Evolutionary conservation across 768 basidiomycete species (phyloP), one percentile per base, ranked within the genome.

Genomic region (Boletellus ananiceps): DNA sequence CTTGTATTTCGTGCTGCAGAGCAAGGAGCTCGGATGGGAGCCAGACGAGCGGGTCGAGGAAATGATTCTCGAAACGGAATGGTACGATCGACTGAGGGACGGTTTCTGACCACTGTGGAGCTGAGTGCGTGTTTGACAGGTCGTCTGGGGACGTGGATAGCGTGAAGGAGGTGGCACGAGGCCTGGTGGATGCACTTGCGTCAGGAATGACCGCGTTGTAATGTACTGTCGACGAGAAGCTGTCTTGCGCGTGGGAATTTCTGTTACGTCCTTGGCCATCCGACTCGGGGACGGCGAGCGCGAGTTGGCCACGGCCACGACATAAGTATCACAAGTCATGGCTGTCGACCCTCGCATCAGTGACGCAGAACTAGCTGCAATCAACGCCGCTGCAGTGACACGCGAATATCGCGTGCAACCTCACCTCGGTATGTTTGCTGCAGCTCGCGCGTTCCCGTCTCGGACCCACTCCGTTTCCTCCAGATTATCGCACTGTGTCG

Each of bases 401-500:
- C 82, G 79, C 63, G 85, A 92, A 71, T 93, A 89, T 72, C 83
- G 81, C 59, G 89, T 93, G 55, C 79, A 93, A 60, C 92, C 92
- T 50, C 88, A 91, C 71, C 76, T 94, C 56, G 91, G 91, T 92
- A 65, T 70, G 57, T 51, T 35, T 52, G 40, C 39, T 14, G 33
- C 34, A 7, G 37, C 35, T 38, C 7, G 47, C 45, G 55, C 51
- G 25, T 56, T 18, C 19, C 23, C 33, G 5, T 33, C 34, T 35
- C 40, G 44, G 32, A 39, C 49, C 45, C 42, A 59, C 56, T 4
- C 42, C 40, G 14, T 59, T 57, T 43, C 43, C 40, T 57, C 23
- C 65, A 94, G 93, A 97, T 71, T 97, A 97, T 73, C 82, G 92
- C 55, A 97, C 94, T n/a, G 96, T 99, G 44, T 93, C 93, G 61